Base-by-base conservation (phyloP, 768 basidiomycete species). In the Tulasnella sp. region DNA sequence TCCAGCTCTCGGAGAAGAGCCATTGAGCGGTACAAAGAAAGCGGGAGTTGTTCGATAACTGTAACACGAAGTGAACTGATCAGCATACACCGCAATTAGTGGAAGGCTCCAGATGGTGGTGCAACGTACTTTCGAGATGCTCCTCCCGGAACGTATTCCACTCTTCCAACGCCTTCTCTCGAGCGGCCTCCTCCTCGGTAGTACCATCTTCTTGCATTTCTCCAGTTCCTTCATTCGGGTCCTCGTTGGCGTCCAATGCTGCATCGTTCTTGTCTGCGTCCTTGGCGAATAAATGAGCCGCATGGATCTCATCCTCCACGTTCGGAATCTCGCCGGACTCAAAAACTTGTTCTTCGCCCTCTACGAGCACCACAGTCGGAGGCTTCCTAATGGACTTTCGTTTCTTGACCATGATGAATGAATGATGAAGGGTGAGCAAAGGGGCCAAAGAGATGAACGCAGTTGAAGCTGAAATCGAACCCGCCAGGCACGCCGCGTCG, bases 91-190 rank as follows among this genome's bases (percentile, higher is more conserved):
- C 23, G 67, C 75, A 72, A 57, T 32, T 35, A 44, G 44, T 9
- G 23, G 67, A 51, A 26, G 48, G 39, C 70, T 46, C 7, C 40
- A 15, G 20, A 71, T 44, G 42, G 23, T 67, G n/a, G 57, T 44
- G n/a, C 7, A 37, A 79, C 86, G 72, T 61, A 91, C 93, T 89
- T 88, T 94, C 93, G 83, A 90, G 90, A 81, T 93, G 89, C 79
- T 94, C 92, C 81, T 94, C 93, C 82, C 89, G 88, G 82, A 94
- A 88, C 51, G 89, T 85, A 70, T 92, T 90, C 92, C 92, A 93
- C 48, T 92, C 86, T 42, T 90, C 89, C 78, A 85, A 87, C 80
- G 91, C 91, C 82, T 88, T 90, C 81, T 81, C 80, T 39, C 80
- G 82, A 71, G 82, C 82, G 69, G 79, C 74, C 77, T 81, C 69